Conservation (phyloP, 2,329 filamentous ascomycete species). For the Hymenoscyphus albidus region DNA sequence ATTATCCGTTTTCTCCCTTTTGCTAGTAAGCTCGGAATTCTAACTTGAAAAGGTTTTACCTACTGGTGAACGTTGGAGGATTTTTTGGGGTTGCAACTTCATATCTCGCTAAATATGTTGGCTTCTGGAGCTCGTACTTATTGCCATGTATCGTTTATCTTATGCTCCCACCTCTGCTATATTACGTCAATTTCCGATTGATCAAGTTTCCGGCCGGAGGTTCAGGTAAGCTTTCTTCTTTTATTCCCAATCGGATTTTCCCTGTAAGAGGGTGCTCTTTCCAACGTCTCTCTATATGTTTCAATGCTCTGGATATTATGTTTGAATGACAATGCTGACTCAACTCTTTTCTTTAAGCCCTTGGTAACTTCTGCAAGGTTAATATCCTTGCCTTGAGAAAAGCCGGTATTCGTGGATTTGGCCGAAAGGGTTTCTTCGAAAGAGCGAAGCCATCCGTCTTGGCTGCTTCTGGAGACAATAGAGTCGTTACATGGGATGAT, state of each 20-base stretch:
- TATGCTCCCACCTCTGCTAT: constrained; percentile 57
- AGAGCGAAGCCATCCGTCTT: constrained; percentile 61
- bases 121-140: constrained; percentile 67
- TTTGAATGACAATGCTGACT: too few species aligned
- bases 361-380: constrained; percentile 61
- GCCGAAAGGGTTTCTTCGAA: constrained; percentile 53
- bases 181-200: constrained; percentile 56
- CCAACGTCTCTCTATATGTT: too few species aligned
- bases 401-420: constrained; percentile 56
- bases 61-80: constrained; percentile 65
- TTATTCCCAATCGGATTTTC: too few species aligned
- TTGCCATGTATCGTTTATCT: constrained; percentile 65
- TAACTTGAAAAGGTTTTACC: constrained; percentile 51
- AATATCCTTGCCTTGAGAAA: constrained; percentile 57
- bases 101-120: constrained; percentile 40
- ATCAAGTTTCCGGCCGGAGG: constrained; percentile 62
- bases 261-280: too few species aligned
- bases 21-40: neutral
- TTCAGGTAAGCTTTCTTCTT: constrained; percentile 38
- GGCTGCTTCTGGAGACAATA: constrained; percentile 40
- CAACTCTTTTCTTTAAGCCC: constrained; percentile 38
- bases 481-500: constrained; percentile 66
- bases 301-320: too few species aligned
- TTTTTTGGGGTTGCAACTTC: constrained; percentile 41
- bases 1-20: neutral